phyloP scores from a whole-genome alignment of 73 alveolate genomes.

The Symbiodinium pilosum region DNA sequence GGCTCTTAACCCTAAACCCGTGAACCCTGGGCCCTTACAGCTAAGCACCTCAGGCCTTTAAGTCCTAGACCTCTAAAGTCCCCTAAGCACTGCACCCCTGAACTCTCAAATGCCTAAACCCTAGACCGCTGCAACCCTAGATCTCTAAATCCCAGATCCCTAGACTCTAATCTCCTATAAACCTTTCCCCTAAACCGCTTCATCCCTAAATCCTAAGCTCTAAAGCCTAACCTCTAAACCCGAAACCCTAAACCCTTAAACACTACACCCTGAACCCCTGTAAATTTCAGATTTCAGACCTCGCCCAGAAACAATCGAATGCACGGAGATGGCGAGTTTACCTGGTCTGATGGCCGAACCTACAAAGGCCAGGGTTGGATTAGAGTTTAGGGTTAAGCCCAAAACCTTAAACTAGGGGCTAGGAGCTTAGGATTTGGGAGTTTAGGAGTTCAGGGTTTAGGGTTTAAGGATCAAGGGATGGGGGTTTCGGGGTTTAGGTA shows the following conservation, averaged over 20 bases:
- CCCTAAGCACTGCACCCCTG: neutral
- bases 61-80: too few species aligned
- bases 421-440: too few species aligned
- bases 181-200: too few species aligned
- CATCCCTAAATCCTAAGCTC: neutral
- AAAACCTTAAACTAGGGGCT: neutral
- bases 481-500: too few species aligned
- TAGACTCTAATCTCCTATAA: too few species aligned
- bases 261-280: neutral
- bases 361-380: neutral
- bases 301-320: neutral
- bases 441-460: neutral
- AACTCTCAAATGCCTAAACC: neutral
- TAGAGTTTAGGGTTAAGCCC: neutral
- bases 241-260: neutral
- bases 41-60: too few species aligned
- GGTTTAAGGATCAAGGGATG: too few species aligned
- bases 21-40: too few species aligned
- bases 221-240: neutral
- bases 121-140: too few species aligned
- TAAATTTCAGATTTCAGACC: too few species aligned
- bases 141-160: too few species aligned
- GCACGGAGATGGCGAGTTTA: slow-evolving; percentile 27
- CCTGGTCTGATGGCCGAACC: neutral
- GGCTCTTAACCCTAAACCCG: too few species aligned